A percentile compares a stretch with the other conserved stretches of the same genome.
These are phyloP conservation scores for Aspergillus transmontanensis DNA, from an alignment of 2,329 filamentous ascomycete species.

Conservation along the genomic window DNA sequence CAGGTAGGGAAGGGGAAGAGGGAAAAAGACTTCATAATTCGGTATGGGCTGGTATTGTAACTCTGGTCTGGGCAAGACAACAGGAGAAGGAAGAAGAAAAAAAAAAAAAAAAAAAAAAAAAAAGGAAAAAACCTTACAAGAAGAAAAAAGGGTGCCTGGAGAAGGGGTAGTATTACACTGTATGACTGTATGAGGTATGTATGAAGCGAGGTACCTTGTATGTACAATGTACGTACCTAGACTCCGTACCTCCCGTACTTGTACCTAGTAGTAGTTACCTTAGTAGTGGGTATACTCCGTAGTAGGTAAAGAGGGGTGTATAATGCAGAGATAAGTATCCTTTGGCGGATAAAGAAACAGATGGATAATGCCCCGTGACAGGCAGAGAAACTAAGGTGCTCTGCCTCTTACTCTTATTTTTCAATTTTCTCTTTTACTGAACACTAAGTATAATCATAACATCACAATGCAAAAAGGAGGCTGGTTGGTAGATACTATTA, in stretches of 20 bases:
- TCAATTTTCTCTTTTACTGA: neutral
- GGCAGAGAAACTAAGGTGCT: neutral
- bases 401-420: neutral
- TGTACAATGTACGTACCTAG: neutral
- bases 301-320: too few species aligned
- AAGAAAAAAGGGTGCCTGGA: conserved; percentile 1
- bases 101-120: neutral
- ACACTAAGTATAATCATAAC: neutral
- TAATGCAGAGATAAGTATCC: neutral
- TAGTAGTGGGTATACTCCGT: neutral
- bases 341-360: neutral
- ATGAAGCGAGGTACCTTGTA: neutral
- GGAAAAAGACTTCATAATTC: neutral
- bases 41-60: conserved; percentile 1
- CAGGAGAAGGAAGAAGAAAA: neutral
- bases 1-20: neutral
- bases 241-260: neutral
- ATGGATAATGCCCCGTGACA: neutral
- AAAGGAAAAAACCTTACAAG: neutral
- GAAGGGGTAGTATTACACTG: neutral
- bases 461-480: neutral
- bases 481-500: neutral
- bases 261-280: neutral
- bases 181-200: neutral
- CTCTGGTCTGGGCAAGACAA: neutral